phyloP scores from a whole-genome alignment of 306 rosid genomes.

The Cicer judaicum region DNA sequence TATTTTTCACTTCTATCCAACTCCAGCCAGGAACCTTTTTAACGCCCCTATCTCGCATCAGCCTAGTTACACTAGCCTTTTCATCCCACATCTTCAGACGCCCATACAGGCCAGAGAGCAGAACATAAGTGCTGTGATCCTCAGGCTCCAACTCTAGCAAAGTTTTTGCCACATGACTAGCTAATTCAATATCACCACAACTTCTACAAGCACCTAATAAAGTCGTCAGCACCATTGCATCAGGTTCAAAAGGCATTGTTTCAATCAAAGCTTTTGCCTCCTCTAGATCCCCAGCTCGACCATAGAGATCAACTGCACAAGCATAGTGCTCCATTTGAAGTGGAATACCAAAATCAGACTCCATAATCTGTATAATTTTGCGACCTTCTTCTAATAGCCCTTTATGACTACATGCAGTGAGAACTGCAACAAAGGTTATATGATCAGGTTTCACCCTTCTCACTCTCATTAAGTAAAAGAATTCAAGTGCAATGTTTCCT shows the following conservation, averaged over 20 bases:
- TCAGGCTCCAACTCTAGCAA: conserved; percentile 74
- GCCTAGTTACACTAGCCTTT: conserved; percentile 68
- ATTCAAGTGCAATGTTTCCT: conserved; percentile 66
- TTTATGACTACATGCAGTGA: conserved; percentile 84
- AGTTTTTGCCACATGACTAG: conserved; percentile 65
- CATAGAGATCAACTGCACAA: conserved; percentile 77
- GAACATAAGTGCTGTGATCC: conserved; percentile 79
- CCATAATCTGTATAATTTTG: conserved; percentile 59
- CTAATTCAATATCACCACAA: conserved; percentile 78
- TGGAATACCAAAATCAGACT: conserved; percentile 60
- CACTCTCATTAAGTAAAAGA: conserved; percentile 67
- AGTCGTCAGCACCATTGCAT: conserved; percentile 71
- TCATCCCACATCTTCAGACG: conserved; percentile 71
- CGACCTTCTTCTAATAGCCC: conserved; percentile 78
- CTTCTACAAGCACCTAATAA: conserved; percentile 79
- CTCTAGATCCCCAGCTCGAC: conserved; percentile 68
- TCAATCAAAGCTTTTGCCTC: conserved; percentile 71
- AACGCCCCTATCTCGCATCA: conserved; percentile 80
- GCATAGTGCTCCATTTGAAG: conserved; percentile 83
- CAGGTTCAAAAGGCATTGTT: conserved; percentile 74
- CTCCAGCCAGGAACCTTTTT: conserved; percentile 88
- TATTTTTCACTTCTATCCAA: conserved; percentile 78
- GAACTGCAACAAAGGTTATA: conserved; percentile 82
- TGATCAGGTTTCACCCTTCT: conserved; percentile 76
- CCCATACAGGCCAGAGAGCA: conserved; percentile 75